Evolutionary conservation across 2,329 filamentous ascomycete genomes (phyloP).

Genomic region (Exophiala viscosa): DNA sequence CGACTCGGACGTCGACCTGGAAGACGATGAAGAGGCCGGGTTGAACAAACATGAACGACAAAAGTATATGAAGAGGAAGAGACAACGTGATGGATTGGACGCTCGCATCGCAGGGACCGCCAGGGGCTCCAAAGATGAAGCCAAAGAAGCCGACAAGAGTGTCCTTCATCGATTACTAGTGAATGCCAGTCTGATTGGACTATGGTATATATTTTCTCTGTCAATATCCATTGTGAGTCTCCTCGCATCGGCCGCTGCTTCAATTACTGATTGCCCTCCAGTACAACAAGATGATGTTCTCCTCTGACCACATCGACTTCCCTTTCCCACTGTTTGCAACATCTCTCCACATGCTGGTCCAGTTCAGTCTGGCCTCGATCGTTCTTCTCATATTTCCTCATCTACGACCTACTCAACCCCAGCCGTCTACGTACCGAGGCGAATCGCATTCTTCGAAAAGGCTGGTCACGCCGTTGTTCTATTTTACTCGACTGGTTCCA

Average conservation of each 20-base stretch:
- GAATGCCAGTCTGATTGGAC: constrained; percentile 74
- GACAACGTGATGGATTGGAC: constrained; percentile 65
- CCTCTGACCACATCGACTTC: constrained; percentile 73
- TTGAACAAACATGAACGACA: constrained; percentile 70
- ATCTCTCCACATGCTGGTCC: constrained; percentile 90
- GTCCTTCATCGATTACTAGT: constrained; percentile 66
- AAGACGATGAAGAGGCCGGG: constrained; percentile 86
- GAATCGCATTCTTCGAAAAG: constrained; percentile 43
- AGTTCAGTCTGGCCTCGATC: constrained; percentile 73
- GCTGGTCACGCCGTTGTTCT: constrained; percentile 84
- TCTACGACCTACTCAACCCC: constrained; percentile 62
- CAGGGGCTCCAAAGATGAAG: constrained; percentile 61
- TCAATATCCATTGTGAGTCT: constrained; percentile 79
- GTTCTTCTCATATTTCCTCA: constrained; percentile 81
- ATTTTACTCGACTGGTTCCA: constrained; percentile 83
- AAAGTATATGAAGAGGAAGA: constrained; percentile 63
- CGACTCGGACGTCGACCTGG: constrained; percentile 70
- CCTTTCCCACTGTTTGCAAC: constrained; percentile 94
- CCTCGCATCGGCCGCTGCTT: neutral
- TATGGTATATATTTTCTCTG: constrained; percentile 92
- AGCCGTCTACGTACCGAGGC: constrained; percentile 6
- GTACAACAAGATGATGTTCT: constrained; percentile 99
- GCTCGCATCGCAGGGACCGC: constrained; percentile 60
- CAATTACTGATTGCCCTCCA: constrained; percentile 37
- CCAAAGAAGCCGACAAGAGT: constrained; percentile 69